Percentiles rank a stretch among this genome's conserved stretches.
These are phyloP conservation scores for Arthrinium puccinioides DNA, from an alignment of 2,329 filamentous ascomycete genomes.

Conservation along the genomic window DNA sequence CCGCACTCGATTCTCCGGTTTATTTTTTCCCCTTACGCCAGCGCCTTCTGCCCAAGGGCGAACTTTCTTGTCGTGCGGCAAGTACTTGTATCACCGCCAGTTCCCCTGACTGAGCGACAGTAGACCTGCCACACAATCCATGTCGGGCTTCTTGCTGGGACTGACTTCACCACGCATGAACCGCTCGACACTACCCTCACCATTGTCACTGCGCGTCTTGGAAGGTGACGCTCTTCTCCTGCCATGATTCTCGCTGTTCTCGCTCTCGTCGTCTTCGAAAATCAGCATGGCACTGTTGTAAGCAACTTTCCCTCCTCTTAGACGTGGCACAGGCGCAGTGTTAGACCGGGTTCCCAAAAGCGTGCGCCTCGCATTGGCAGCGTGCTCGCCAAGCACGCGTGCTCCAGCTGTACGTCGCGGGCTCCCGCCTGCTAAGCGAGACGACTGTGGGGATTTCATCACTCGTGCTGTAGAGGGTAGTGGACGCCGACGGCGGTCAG, in stretches of 20 bases:
- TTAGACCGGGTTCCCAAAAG: constrained; percentile 26
- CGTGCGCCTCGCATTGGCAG: constrained; percentile 22
- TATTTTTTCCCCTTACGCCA: too few species aligned
- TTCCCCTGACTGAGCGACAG: constrained; percentile 87
- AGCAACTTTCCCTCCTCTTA: constrained; percentile 10
- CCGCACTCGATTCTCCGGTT: too few species aligned
- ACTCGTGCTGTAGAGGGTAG: constrained; percentile 20
- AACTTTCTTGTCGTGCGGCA: not conserved
- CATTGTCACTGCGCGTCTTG: constrained; percentile 3
- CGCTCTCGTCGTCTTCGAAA: constrained; percentile 41
- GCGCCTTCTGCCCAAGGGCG: too few species aligned
- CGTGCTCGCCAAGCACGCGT: constrained; percentile 34
- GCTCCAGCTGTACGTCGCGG: constrained; percentile 33
- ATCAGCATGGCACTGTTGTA: constrained; percentile 32
- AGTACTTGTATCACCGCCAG: constrained; percentile 63
- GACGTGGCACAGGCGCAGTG: constrained; percentile 30
- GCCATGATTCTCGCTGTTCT: not conserved
- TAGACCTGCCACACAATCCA: constrained; percentile 85
- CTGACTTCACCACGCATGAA: constrained; percentile 65
- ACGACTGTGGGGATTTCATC: too few species aligned
- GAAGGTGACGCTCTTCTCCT: constrained; percentile 1
- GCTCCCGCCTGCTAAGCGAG: too few species aligned
- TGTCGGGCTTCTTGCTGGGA: constrained; percentile 68
- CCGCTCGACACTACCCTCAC: constrained; percentile 58
- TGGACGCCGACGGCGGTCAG: constrained; percentile 22